Percentiles rank a stretch among this genome's conserved stretches.
These are phyloP conservation scores for Fusarium nematophilum DNA, from an alignment of 2,329 filamentous ascomycete species.

Conservation along the genomic window DNA sequence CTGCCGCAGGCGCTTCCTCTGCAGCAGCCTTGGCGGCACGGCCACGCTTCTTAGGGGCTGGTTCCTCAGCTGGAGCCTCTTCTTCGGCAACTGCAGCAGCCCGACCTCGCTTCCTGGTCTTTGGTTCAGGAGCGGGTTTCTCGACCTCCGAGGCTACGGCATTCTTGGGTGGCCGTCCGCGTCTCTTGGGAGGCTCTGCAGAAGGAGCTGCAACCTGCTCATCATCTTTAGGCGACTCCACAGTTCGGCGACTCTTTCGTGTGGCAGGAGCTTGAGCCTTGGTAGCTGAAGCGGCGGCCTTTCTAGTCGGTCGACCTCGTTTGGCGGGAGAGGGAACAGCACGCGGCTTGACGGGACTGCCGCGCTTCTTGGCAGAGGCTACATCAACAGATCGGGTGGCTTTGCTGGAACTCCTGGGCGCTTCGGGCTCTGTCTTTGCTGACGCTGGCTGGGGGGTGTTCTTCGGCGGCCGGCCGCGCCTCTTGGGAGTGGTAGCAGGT, in stretches of 20 bases:
- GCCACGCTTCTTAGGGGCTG: conserved; percentile 14
- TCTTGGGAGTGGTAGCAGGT: conserved; percentile 32
- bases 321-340: conserved; percentile 36
- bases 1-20: conserved; percentile 11
- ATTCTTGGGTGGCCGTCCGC: conserved; percentile 35
- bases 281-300: conserved; percentile 8
- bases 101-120: conserved; percentile 35
- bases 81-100: conserved; percentile 8
- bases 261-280: conserved; percentile 2
- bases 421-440: conserved; percentile 5
- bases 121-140: conserved; percentile 10
- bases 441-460: conserved; percentile 17
- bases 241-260: conserved; percentile 25
- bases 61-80: neutral
- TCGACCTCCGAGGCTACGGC: neutral
- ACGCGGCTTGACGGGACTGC: conserved; percentile 21
- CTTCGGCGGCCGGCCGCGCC: conserved; percentile 40
- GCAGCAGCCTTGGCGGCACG: conserved; percentile 3
- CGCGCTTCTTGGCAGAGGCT: conserved; percentile 14
- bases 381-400: neutral
- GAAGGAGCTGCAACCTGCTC: neutral
- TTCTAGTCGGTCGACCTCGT: conserved; percentile 32
- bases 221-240: conserved; percentile 9
- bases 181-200: conserved; percentile 29
- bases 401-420: conserved; percentile 5